phyloP scores from a whole-genome alignment of 1,139 yeast genomes.

The Diutina pseudorugosa region DNA sequence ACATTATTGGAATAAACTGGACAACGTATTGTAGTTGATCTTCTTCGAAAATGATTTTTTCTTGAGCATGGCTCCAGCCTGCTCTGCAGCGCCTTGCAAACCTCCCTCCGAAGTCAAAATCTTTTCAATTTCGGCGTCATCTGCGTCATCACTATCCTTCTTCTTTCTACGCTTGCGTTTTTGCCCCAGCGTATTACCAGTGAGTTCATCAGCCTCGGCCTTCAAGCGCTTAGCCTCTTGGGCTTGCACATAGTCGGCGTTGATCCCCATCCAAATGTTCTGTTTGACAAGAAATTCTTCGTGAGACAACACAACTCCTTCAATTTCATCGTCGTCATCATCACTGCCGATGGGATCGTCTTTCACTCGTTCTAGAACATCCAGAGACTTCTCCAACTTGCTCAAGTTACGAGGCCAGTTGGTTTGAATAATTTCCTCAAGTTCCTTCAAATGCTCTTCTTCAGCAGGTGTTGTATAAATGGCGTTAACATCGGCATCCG shows the following conservation, averaged over 20 bases:
- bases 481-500: background rate
- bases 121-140: conserved; percentile 17
- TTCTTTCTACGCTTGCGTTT: conserved; percentile 25
- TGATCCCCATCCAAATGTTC: conserved; percentile 77
- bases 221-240: conserved; percentile 80
- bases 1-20: conserved; percentile 36
- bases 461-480: background rate
- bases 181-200: conserved; percentile 56
- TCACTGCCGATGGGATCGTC: conserved; percentile 53
- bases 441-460: conserved; percentile 8
- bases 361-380: conserved; percentile 42
- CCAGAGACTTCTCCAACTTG: conserved; percentile 42
- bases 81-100: background rate
- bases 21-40: conserved; percentile 74
- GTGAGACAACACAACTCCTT: conserved; percentile 43
- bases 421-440: conserved; percentile 14
- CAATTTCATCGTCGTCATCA: conserved; percentile 68
- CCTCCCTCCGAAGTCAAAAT: conserved; percentile 8
- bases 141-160: conserved; percentile 12
- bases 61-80: conserved; percentile 32
- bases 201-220: conserved; percentile 72
- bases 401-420: conserved; percentile 46
- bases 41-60: conserved; percentile 71
- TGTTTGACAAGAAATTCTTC: conserved; percentile 63
- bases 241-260: conserved; percentile 73